These are phyloP conservation scores for Stylonectria norvegica DNA, from an alignment of 2,329 filamentous ascomycete genomes.

Conservation along the genomic window DNA sequence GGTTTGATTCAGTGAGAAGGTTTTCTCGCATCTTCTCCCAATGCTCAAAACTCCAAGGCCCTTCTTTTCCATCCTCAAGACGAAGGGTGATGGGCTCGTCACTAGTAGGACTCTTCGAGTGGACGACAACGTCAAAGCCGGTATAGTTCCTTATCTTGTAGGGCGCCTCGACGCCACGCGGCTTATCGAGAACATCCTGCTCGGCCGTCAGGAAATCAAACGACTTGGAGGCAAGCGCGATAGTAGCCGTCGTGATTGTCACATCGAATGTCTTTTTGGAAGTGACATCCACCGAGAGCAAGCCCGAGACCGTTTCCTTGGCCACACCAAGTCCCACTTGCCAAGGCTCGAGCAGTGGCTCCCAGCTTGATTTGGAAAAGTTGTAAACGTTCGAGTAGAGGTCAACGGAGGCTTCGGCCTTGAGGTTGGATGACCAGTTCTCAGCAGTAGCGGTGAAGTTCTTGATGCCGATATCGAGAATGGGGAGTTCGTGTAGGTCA, in stretches of 20 bases:
- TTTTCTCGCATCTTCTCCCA: conserved; percentile 96
- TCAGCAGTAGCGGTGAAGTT: conserved; percentile 79
- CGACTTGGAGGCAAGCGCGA: conserved; percentile 89
- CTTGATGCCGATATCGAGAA: conserved; percentile 91
- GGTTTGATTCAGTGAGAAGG: conserved; percentile 76
- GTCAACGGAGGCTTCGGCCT: conserved; percentile 84
- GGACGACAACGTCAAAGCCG: conserved; percentile 83
- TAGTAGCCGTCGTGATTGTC: conserved; percentile 88
- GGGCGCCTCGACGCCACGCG: conserved; percentile 83
- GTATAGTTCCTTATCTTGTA: conserved; percentile 95
- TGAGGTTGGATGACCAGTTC: conserved; percentile 88
- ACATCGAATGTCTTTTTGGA: conserved; percentile 91
- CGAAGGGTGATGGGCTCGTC: conserved; percentile 70
- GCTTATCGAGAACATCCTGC: conserved; percentile 83
- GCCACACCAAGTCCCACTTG: conserved; percentile 86
- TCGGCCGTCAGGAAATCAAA: conserved; percentile 87
- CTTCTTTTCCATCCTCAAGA: conserved; percentile 83
- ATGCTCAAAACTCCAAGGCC: conserved; percentile 94
- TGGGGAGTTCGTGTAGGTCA: conserved; percentile 90
- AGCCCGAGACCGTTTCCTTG: conserved; percentile 69
- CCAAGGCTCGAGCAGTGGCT: conserved; percentile 95
- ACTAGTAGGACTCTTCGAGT: conserved; percentile 66
- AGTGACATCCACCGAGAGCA: conserved; percentile 77
- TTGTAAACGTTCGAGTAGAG: conserved; percentile 98
- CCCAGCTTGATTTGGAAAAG: conserved; percentile 98